Base-by-base conservation (phyloP, 2,329 filamentous ascomycete species). In the Aspergillus sp. region DNA sequence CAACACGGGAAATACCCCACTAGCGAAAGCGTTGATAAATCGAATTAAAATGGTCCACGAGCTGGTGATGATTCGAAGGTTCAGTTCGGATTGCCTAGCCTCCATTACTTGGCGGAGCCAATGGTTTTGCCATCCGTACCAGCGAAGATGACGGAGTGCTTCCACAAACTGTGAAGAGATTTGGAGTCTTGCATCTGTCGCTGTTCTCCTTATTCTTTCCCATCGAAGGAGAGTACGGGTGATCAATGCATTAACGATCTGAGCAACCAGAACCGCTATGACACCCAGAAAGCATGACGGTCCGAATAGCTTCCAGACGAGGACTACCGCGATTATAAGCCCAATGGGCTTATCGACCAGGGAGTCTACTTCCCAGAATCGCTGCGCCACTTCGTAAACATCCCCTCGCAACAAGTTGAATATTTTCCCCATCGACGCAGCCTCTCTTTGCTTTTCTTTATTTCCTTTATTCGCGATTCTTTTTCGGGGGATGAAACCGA, bases 401-500 rank as follows among this genome's bases (percentile, higher is more conserved):
- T 67, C 67, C 6, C 75, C 75, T 32, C 88, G 83, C 73, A 95
- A 86, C 2, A 95, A 68, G 56, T 95, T 95, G 48, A 95, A 77
- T 40, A 95, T 93, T 60, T 95, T 95, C 6, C 90, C 90, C 67
- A 90, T 91, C 0, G 87, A 89, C 0, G 90, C 88, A 2, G 85
- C 79, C 43, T 78, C 70, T 44, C 77, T 75, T 27, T 46, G 47
- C 43, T 63, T 62, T 36, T 58, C 49, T 30, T 49, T 59, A 39
- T 63, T 62, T 36, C 58, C 49, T 30, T 49, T 59, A 39, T 44
- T 61, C 44, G 51, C 51, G 32, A 51, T 52, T 34, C 55, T 56
- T 45, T 54, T 58, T 7, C 43, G 39, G 40, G 32, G 44, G 32
- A 48, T 47, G 1, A 68, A 45, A 4, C 64, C 43, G 27, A 57